A percentile compares a stretch with the other conserved stretches of the same genome.
Evolutionary conservation across 1,284 basidiomycete genomes (phyloP).

Genomic region (Rhodotorula sp.): DNA sequence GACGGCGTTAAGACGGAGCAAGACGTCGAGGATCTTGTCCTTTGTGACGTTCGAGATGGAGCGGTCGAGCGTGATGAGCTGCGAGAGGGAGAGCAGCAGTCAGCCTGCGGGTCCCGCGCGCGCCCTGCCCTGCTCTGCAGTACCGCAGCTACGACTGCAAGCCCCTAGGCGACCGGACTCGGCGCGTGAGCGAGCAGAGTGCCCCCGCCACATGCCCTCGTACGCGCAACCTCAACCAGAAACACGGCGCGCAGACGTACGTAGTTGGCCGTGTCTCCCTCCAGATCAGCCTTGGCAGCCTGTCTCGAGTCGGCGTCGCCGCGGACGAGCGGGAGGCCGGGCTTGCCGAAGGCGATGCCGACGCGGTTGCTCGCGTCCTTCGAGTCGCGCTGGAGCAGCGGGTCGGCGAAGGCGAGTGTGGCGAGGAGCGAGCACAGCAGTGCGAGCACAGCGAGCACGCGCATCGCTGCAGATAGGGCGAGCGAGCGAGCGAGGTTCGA

Average conservation of each 20-base stretch:
- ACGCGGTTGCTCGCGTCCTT: not conserved
- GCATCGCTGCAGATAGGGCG: not conserved
- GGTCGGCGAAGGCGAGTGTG: not conserved
- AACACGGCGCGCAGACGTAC: not conserved
- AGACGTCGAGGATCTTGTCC: constrained; percentile 32
- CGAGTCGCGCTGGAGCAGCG: not conserved
- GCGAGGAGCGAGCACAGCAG: not conserved
- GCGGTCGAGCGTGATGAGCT: constrained; percentile 36
- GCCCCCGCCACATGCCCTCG: too few species aligned
- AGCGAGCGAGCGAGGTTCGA: too few species aligned
- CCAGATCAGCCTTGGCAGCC: not conserved
- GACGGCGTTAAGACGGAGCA: constrained; percentile 24
- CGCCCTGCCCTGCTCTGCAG: too few species aligned
- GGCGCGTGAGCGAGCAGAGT: too few species aligned
- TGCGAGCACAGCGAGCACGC: not conserved
- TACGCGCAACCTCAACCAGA: too few species aligned
- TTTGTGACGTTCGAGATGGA: constrained; percentile 20
- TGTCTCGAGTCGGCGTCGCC: not conserved
- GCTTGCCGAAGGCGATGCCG: constrained; percentile 8
- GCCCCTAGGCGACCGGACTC: too few species aligned
- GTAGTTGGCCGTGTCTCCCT: constrained; percentile 4
- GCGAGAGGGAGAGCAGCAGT: too few species aligned
- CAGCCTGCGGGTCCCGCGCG: too few species aligned
- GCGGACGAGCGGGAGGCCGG: not conserved
- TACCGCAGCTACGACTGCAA: too few species aligned